Percentiles rank a stretch among this genome's conserved stretches.
phyloP scores from a whole-genome alignment of 208 protist genomes.

The Endotrypanum monterogeii region DNA sequence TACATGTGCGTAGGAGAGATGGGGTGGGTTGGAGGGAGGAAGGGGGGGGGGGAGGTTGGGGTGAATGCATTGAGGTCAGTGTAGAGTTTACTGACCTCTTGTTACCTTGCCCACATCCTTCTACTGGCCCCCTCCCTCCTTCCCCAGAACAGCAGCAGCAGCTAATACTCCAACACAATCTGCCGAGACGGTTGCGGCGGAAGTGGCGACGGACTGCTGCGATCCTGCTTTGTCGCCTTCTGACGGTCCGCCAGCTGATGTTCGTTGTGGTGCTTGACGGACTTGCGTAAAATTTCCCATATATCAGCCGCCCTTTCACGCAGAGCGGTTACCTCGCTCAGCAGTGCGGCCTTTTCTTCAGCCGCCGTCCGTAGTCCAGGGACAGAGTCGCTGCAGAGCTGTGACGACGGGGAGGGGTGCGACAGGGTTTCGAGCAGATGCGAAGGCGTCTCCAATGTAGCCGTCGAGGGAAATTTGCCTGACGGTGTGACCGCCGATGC shows the following conservation, averaged over 20 bases:
- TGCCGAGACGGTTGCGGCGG: conserved; percentile 6
- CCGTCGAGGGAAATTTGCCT: too few species aligned
- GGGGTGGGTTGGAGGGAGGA: too few species aligned
- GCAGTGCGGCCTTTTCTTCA: conserved; percentile 41
- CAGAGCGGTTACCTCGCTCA: conserved; percentile 33
- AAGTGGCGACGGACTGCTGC: background rate
- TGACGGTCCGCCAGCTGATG: conserved; percentile 13
- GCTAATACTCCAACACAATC: conserved; percentile 22
- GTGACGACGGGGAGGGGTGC: conserved; percentile 6
- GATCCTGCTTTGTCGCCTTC: conserved; percentile 22
- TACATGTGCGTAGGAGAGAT: too few species aligned
- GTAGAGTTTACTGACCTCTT: background rate
- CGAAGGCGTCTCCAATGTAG: background rate
- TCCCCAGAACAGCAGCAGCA: background rate
- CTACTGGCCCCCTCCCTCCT: background rate
- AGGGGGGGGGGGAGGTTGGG: background rate
- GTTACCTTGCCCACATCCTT: background rate
- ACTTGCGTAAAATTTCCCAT: conserved; percentile 44
- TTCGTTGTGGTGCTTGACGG: conserved; percentile 49
- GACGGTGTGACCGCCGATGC: background rate
- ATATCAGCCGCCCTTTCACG: conserved; percentile 40
- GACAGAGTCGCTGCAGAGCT: conserved; percentile 10
- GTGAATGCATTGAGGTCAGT: background rate
- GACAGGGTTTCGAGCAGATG: conserved; percentile 8
- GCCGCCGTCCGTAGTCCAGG: conserved; percentile 40